Conservation (phyloP, 2,329 filamentous ascomycete species). For the Fonsecaea nubica region DNA sequence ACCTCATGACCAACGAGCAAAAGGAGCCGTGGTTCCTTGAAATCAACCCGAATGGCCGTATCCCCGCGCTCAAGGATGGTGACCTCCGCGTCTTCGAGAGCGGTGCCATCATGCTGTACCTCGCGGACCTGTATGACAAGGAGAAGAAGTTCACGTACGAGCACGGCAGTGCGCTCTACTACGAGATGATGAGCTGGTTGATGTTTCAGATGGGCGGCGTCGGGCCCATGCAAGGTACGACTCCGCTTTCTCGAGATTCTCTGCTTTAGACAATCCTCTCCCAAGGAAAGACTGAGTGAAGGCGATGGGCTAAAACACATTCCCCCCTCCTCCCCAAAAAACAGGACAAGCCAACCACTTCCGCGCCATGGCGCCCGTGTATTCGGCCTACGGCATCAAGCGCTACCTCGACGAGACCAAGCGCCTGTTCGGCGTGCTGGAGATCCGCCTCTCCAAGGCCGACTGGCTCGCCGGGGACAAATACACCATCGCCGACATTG, state of each 20-base stretch:
- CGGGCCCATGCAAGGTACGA: conserved; percentile 49
- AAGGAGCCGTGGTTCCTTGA: conserved; percentile 56
- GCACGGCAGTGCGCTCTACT: conserved; percentile 51
- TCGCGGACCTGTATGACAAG: conserved; percentile 53
- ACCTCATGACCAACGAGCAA: conserved; percentile 53
- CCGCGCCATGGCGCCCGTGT: conserved; percentile 51
- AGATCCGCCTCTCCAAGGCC: conserved; percentile 50
- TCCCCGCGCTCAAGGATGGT: conserved; percentile 54
- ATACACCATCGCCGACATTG: conserved; percentile 57
- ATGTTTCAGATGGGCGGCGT: conserved; percentile 53
- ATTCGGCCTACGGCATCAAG: conserved; percentile 55
- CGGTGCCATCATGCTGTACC: conserved; percentile 55
- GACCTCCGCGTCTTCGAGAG: conserved; percentile 53
- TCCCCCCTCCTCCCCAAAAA: not conserved
- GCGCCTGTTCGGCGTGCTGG: conserved; percentile 55
- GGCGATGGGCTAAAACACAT: not conserved
- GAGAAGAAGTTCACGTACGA: conserved; percentile 52
- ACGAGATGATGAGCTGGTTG: conserved; percentile 55
- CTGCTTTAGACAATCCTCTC: too few species aligned
- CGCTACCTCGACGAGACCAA: conserved; percentile 58
- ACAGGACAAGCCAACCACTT: conserved; percentile 57
- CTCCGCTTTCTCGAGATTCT: too few species aligned
- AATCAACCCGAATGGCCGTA: conserved; percentile 59
- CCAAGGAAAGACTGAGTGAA: too few species aligned
- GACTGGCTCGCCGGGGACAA: conserved; percentile 56